These are phyloP conservation scores for Wickerhamomyces sp. DNA, from an alignment of 1,139 yeast genomes.

Conservation along the genomic window DNA sequence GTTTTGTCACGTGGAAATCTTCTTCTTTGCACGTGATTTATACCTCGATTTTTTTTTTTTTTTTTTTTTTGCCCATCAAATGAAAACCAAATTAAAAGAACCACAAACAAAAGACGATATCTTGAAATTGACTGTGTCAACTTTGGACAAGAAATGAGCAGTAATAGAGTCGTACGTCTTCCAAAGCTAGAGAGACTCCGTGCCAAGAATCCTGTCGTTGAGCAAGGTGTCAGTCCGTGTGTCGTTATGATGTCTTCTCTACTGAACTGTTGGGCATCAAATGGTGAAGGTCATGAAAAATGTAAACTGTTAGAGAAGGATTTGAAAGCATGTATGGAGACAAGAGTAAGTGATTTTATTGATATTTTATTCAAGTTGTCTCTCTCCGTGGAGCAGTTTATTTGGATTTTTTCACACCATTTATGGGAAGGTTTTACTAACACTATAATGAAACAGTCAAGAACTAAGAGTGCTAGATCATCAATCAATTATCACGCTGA, in stretches of 20 bases:
- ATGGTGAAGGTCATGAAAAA: conserved; percentile 71
- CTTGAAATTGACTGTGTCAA: too few species aligned
- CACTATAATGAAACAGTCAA: conserved; percentile 22
- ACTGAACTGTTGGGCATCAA: conserved; percentile 94
- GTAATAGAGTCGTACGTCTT: conserved; percentile 35
- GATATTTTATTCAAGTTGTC: background rate
- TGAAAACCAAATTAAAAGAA: too few species aligned
- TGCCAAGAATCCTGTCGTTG: conserved; percentile 59
- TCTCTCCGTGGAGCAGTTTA: too few species aligned
- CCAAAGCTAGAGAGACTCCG: conserved; percentile 76
- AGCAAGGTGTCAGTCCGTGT: conserved; percentile 63
- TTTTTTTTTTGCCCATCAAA: too few species aligned
- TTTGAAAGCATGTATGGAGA: conserved; percentile 49
- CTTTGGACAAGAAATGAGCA: conserved; percentile 18
- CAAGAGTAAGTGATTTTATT: conserved; percentile 13
- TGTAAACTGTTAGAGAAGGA: conserved; percentile 62
- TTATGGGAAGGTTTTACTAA: conserved; percentile 3
- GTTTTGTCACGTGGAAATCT: too few species aligned
- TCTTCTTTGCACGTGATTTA: too few species aligned
- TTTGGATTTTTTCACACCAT: too few species aligned
- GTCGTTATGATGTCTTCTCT: conserved; percentile 77
- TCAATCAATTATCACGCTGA: conserved; percentile 81
- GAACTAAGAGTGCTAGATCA: conserved; percentile 39
- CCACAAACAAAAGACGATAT: too few species aligned
- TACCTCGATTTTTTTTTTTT: too few species aligned